Percentiles rank a stretch among this genome's conserved stretches.
Evolutionary conservation across 495 filamentous ascomycete species (phyloP).

Genomic region (Lepraria neglecta): DNA sequence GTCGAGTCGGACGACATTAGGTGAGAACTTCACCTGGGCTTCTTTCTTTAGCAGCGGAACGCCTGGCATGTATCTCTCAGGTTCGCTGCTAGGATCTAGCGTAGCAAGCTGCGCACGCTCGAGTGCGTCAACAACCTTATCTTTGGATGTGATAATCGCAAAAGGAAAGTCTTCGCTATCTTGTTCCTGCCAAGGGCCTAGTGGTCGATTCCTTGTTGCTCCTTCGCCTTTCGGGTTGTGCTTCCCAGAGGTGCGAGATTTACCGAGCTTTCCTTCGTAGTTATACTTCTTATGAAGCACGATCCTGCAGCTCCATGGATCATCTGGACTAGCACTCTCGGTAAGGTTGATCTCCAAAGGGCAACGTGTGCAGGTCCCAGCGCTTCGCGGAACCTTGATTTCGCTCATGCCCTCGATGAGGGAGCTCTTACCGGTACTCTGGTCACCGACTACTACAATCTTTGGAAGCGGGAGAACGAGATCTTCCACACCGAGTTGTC

Average conservation of each 20-base stretch:
- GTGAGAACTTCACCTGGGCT: slow-evolving; percentile 59
- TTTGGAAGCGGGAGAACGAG: slow-evolving; percentile 61
- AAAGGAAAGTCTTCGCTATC: slow-evolving; percentile 41
- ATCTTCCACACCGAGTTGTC: slow-evolving; percentile 45
- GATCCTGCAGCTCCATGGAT: slow-evolving; percentile 57
- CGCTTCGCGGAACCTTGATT: slow-evolving; percentile 64
- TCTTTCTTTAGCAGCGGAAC: slow-evolving; percentile 29
- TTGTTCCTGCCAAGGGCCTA: slow-evolving; percentile 43
- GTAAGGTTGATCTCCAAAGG: slow-evolving; percentile 71
- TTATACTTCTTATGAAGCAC: slow-evolving; percentile 54
- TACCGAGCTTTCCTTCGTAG: slow-evolving; percentile 33
- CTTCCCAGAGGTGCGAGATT: slow-evolving; percentile 18
- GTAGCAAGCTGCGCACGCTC: slow-evolving; percentile 67
- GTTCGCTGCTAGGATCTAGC: slow-evolving; percentile 49
- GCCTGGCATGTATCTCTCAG: slow-evolving; percentile 45
- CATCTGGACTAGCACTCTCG: slow-evolving; percentile 36
- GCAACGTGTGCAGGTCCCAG: slow-evolving; percentile 69
- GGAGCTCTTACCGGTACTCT: slow-evolving; percentile 72
- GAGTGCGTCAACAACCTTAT: slow-evolving; percentile 53
- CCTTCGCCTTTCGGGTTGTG: slow-evolving; percentile 19
- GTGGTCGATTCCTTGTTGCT: slow-evolving; percentile 30
- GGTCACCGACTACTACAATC: slow-evolving; percentile 74
- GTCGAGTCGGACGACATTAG: slow-evolving; percentile 68
- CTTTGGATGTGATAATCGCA: slow-evolving; percentile 34
- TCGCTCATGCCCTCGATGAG: slow-evolving; percentile 74